Base-by-base conservation (phyloP, 306 rosid species). In the Rubus idaeus region DNA sequence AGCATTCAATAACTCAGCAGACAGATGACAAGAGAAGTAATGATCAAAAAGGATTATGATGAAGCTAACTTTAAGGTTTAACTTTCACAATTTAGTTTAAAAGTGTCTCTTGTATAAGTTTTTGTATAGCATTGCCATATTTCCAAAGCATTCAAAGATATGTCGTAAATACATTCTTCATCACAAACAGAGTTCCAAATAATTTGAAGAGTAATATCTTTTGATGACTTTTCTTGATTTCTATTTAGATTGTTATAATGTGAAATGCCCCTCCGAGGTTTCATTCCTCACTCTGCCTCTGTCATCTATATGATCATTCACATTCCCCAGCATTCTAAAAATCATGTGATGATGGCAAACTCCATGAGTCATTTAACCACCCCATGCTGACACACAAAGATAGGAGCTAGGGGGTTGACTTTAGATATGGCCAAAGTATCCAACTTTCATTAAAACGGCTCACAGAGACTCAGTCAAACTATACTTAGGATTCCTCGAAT, bases 1-100 rank as follows among this genome's bases (percentile, higher is more conserved):
- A 71, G 79, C 81, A 67, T 70, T 78, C 80, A 74, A 60, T 17
- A 20, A 50, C 51, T 79, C 73, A 83, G 75, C 60, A 56, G 75
- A 39, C 50, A 74, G 62, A 55, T 52, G 46, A 64, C 57, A 52
- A 42, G 45, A 35, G 42, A 44, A 18, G 16, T 45, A 35, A 52
- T 4, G 5, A 52, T 42, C 35, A 23, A 65, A 30, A 75, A 5
- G 2, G 0, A 23, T 56, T 41, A 5, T 42, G 20, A 77, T 14
- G 55, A 44, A 42, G 12, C 69, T 42, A 74, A 60, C 65, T 39
- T 39, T 42, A 41, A 56, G 3, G 51, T 40, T 13, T 42, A 73
- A 41, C 6, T 58, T 44, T 21, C 68, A 44, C 13, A 18, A 6
- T 21, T 21, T 20, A 46, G 11, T 21, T 42, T n/a, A 23, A 44